Base-by-base conservation (phyloP, 805 yeast species). In the Candida caryicola region DNA sequence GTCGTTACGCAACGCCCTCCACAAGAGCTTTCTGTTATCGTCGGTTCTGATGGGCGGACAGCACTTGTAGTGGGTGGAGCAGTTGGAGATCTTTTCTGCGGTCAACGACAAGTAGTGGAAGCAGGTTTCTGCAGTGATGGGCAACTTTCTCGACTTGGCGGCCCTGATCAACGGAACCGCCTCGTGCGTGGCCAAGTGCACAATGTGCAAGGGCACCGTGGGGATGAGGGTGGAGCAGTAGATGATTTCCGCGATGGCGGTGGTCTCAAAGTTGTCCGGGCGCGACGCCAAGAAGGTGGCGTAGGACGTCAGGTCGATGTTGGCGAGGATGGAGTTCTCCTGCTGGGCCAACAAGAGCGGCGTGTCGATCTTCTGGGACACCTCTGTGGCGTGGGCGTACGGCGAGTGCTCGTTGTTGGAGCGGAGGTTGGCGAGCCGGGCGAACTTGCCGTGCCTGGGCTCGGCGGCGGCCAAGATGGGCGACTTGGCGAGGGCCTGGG, bases 41-140 rank as follows among this genome's bases (percentile, higher is more conserved):
- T 82, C 81, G 1, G 84, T 69, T 44, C 98, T 71, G 48, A 90
- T 90, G 2, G 98, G 98, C 1, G 98, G 98, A 59, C 96, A 91
- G 57, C 96, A 91, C 62, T 90, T 90, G 73, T 75, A 87, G 53
- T 82, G 86, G 4, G 96, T 90, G 10, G 82, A 79, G 36, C 86
- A 78, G 50, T 80, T 75, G 14, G 88, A 81, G 38, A 90, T 87
- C 17, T 71, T 69, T 55, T 90, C 96, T 3, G 96, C 85, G 3
- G 74, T 71, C 31, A 90, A 69, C 2, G 91, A 75, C 37, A 90
- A 69, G 60, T 90, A 90, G 59, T 90, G 98, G 76, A 89, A 90
- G 60, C 98, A 90, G 0, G 98, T 91, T 59, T 90, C 98, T 2
- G 89, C 95, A 0, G 93, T 69, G 36, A 90, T 70, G 23, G 85